Evolutionary conservation across 768 basidiomycete genomes (phyloP), one percentile per base, ranked within the genome.

Genomic region (Hemileccinum rubropunctum): DNA sequence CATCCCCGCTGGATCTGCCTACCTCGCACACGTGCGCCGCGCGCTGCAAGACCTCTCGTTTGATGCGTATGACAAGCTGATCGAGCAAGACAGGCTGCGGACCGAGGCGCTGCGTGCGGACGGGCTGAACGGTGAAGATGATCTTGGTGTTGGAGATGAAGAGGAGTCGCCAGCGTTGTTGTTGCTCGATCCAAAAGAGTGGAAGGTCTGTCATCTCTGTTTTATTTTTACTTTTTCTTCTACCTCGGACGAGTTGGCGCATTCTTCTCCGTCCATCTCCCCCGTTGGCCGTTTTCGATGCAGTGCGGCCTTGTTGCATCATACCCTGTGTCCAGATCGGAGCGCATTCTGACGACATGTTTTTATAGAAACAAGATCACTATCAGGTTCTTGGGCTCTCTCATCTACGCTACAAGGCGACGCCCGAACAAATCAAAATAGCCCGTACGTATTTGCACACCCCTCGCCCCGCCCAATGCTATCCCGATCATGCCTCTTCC

Each of bases 371-470:
- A 83, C 97, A 98, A 81, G 95, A 99, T 67, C 91, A 98, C 66
- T 99, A 99, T 64, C 90, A 90, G 48, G 92, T 99, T 35, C 86
- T 99, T 46, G 97, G 97, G 57, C 81, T 99, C 9, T 94, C 93
- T 34, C 86, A 87, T 63, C 77, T 97, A 50, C 81, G 97, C 52
- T 90, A 88, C 78, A 81, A 76, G 55, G 95, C 97, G 11, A 90
- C 80, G 20, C 77, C 85, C 17, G 95, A 84, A 50, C 97, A 99
- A 66, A 99, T 99, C 68, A 95, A 93, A 68, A 82, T 95, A 62
- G 91, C 97, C 56, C 94, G 95, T 97, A 72, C 59, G 93, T 80
- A 3, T 42, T 1, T n/a, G 8, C 18, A 30, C 38, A 35, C 47
- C 43, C 58, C 39, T 43, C 45, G 42, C 50, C 61, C 50, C 45